Evolutionary conservation across 1,139 yeast species (phyloP), one percentile per base, ranked within the genome.

Genomic region (Blastobotrys buckinghamii): DNA sequence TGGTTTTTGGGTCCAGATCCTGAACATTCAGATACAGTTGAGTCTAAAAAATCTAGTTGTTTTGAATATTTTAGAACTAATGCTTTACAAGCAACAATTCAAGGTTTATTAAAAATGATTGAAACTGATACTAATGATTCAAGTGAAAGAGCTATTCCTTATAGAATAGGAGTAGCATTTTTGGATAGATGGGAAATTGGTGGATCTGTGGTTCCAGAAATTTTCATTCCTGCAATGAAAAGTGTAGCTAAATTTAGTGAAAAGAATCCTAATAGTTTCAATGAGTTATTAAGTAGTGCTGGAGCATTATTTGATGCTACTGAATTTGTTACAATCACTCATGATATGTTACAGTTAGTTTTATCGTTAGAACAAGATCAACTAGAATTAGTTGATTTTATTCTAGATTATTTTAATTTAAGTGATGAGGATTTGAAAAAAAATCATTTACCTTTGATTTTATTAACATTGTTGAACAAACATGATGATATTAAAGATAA

Each of bases 121-220:
- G 42, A 42, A 0, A 16, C 7, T 15, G 39, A 36, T 10, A 56
- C 59, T 9, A 48, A 61, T 1, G 60, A 64, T 3, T 58, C 64
- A 0, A 56, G 67, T 0, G 50, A 70, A 26, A 70, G 74, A 38
- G 69, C 75, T 1, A 75, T 75, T 34, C 81, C 86, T 0, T 79
- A 80, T 56, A 79, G 75, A 50, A 80, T 89, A 9, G 74, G 87
- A 1, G 70, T 82, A 4, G 78, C 94, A 6, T 74, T 89, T 6
- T 78, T 89, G 80, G 97, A 92, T 61, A 78, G 88, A 55, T 92
- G 97, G 97, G 97, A 92, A 65, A 81, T 92, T 35, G 92, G 96
- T 13, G 79, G 81, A 20, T 65, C 76, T 26, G 71, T 90, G 1
- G 79, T 89, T 0, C 94, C 96, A 0, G 66, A 69, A 29, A 64